phyloP scores from a whole-genome alignment of 1,139 yeast genomes.

The Saccharomycopsis hybrid region DNA sequence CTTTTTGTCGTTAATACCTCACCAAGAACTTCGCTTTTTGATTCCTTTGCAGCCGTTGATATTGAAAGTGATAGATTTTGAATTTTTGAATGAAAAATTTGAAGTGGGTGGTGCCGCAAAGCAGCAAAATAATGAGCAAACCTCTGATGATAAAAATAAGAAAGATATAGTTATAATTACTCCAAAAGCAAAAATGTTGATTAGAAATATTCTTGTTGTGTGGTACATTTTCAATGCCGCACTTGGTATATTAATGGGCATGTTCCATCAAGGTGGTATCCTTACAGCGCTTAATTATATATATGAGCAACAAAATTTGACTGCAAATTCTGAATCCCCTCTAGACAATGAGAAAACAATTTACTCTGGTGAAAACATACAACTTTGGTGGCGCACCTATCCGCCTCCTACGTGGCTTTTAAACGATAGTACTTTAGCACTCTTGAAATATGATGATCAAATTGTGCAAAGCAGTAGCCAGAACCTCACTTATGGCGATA shows the following conservation, averaged over 20 bases:
- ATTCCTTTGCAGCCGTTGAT: constrained; percentile 70
- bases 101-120: constrained; percentile 15
- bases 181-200: constrained; percentile 19
- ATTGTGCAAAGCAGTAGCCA: constrained; percentile 25
- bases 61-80: constrained; percentile 54
- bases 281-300: constrained; percentile 51
- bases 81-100: constrained; percentile 25
- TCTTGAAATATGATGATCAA: constrained; percentile 27
- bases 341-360: no score
- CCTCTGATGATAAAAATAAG: background rate
- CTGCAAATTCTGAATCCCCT: constrained; percentile 20
- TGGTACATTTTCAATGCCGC: constrained; percentile 66
- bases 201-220: constrained; percentile 29
- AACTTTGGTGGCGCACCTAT: constrained; percentile 92
- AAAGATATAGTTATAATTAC: constrained; percentile 19
- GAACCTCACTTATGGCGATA: constrained; percentile 24
- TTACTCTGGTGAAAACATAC: constrained; percentile 26
- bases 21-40: constrained; percentile 85
- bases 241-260: constrained; percentile 66
- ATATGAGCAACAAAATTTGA: no score
- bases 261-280: constrained; percentile 86
- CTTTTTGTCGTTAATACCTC: constrained; percentile 68
- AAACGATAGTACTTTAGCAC: constrained; percentile 25
- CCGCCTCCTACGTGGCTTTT: constrained; percentile 89
- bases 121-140: constrained; percentile 4